Conservation (phyloP, 331 rosid species). For the Saraca asoca region DNA sequence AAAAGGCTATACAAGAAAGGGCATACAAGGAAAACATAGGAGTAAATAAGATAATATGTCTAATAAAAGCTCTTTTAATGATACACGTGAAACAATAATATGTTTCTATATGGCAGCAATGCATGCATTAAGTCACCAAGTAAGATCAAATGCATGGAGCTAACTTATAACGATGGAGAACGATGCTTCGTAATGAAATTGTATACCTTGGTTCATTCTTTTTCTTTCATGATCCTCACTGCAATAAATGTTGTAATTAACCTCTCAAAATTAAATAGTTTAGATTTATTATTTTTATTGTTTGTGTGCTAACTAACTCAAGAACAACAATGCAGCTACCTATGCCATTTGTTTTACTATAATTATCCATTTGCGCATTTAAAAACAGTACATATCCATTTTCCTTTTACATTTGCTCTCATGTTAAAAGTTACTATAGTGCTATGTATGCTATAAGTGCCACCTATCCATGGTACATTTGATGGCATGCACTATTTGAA, state of each 20-base stretch:
- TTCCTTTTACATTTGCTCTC: slow-evolving; percentile 41
- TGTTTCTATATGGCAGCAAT: slow-evolving; percentile 11
- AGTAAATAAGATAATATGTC: background rate
- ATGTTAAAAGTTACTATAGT: background rate
- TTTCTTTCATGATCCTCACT: background rate
- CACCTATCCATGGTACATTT: too few relatives aligned
- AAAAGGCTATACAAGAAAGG: slow-evolving; percentile 10
- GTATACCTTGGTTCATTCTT: background rate
- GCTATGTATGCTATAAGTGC: too few relatives aligned
- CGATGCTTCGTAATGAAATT: background rate
- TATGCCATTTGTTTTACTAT: slow-evolving; percentile 31
- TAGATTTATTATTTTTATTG: too few relatives aligned
- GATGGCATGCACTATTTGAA: too few relatives aligned
- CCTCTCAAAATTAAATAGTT: too few relatives aligned
- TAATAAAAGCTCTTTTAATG: background rate
- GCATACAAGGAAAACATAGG: slow-evolving; percentile 7
- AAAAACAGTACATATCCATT: slow-evolving; percentile 23
- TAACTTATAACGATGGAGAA: slow-evolving; percentile 18
- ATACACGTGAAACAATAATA: background rate
- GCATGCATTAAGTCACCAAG: background rate
- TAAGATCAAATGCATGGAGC: slow-evolving; percentile 88
- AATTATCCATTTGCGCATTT: slow-evolving; percentile 34
- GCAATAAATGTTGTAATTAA: background rate
- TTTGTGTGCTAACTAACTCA: slow-evolving; percentile 33
- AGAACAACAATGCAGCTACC: slow-evolving; percentile 41